Evolutionary conservation across 1,139 yeast species (phyloP), one percentile per base, ranked within the genome.

Genomic region (Zygosaccharomyces pseudobailii): DNA sequence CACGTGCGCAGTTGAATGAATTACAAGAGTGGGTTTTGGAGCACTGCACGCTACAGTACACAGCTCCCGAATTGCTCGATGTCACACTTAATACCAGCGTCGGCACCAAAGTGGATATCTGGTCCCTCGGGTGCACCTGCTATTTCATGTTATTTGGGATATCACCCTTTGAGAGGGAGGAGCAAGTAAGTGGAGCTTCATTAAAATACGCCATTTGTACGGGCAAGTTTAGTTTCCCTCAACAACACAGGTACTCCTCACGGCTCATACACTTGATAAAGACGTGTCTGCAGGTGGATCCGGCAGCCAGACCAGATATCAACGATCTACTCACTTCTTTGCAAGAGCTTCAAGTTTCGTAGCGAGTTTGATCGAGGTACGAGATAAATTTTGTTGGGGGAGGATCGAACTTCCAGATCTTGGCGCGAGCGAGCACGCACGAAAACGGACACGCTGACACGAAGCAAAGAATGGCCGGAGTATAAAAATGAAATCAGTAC

Each of bases 11-110:
- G 55, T 94, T 96, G 0, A 70, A 87, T 28, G 77, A 84, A 13
- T 68, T 88, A 35, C 92, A 87, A 49, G 96, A 89, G 59, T 72
- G 79, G 62, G 89, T 95, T 4, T 87, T 82, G 51, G 95, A 86
- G 60, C 89, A 87, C 63, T 87, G 96, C 61, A 86, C 96, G 1
- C 70, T 87, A 50, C 92, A 95, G 0, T 90, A 85, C 65, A 71
- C 96, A 34, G 96, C 97, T 0, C 97, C 97, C 0, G 97, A 90
- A 61, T 71, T 90, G 40, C 71, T 89, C 50, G 94, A 87, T 57
- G 86, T 88, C 43, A 80, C 79, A 43, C 78, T 87, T 0, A 82
- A 83, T 42, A 65, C 78, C 10, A 67, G 68, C 4, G 73, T 90
- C 40, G 81, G 83, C 50, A 95, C 86, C 61, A 76, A 78, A 47